Percentiles rank a stretch among this genome's conserved stretches.
Evolutionary conservation across 202 grass and related monocot species (phyloP).

Genomic region (Zizania palustris): DNA sequence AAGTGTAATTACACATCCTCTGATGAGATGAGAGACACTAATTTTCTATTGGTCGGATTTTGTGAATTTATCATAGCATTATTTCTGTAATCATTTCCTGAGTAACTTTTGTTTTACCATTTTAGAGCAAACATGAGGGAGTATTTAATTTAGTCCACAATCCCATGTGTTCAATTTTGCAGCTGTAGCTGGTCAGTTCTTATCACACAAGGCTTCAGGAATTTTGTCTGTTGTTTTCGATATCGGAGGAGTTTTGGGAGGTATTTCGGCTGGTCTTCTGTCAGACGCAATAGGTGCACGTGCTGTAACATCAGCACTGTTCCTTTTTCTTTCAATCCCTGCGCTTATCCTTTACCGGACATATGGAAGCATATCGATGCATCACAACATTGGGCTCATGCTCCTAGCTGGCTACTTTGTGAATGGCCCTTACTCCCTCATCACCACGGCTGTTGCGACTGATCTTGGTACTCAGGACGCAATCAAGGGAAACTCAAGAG

Average conservation of each 20-base stretch:
- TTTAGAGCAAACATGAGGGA: background rate
- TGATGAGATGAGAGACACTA: background rate
- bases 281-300: slow-evolving; percentile 71
- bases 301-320: slow-evolving; percentile 69
- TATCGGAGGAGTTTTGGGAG: slow-evolving; percentile 84
- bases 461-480: slow-evolving; percentile 86
- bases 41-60: background rate
- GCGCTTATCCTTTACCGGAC: slow-evolving; percentile 71
- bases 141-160: background rate
- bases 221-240: slow-evolving; percentile 87
- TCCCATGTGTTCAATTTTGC: slow-evolving; percentile 25
- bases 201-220: slow-evolving; percentile 89
- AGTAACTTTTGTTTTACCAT: background rate
- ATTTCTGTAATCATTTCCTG: background rate
- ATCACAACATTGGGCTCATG: slow-evolving; percentile 81
- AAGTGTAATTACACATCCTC: background rate
- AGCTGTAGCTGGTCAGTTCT: slow-evolving; percentile 75
- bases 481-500: slow-evolving; percentile 79
- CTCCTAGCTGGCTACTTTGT: slow-evolving; percentile 91
- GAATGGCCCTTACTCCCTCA: slow-evolving; percentile 93
- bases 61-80: background rate
- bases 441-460: slow-evolving; percentile 90
- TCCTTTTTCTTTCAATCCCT: slow-evolving; percentile 83
- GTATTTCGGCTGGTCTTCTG: slow-evolving; percentile 74
- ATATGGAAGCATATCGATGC: slow-evolving; percentile 81